Evolutionary conservation across 1,284 basidiomycete genomes (phyloP).

Genomic region (Tranzscheliella williamsii): DNA sequence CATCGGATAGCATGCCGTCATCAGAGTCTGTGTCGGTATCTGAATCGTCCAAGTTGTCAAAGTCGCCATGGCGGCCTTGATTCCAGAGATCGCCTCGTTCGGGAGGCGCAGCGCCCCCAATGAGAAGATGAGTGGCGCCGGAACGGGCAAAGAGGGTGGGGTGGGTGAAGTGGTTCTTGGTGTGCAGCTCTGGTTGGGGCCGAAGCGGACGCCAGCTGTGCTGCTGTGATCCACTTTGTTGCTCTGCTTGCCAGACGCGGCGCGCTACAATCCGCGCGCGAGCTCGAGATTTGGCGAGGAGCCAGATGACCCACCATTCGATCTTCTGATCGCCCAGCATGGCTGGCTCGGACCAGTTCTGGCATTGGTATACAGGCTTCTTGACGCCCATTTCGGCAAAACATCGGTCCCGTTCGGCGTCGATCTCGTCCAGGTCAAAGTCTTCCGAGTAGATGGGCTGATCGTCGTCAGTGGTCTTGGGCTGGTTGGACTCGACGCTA

Average conservation of each 20-base stretch:
- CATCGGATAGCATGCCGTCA: slow-evolving; percentile 23
- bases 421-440: slow-evolving; percentile 39
- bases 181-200: slow-evolving; percentile 24
- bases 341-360: slow-evolving; percentile 31
- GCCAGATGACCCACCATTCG: slow-evolving; percentile 38
- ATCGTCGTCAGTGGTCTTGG: slow-evolving; percentile 16
- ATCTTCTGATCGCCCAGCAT: slow-evolving; percentile 34
- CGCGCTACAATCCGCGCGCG: slow-evolving; percentile 31
- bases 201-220: slow-evolving; percentile 21
- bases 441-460: slow-evolving; percentile 37
- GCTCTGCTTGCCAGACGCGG: slow-evolving; percentile 24
- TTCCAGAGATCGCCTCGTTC: slow-evolving; percentile 16
- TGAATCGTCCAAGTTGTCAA: slow-evolving; percentile 20
- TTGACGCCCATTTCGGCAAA: slow-evolving; percentile 40
- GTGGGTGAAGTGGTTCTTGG: slow-evolving; percentile 44
- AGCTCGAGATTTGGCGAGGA: slow-evolving; percentile 27
- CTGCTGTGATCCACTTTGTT: slow-evolving; percentile 7
- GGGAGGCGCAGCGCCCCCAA: slow-evolving; percentile 30
- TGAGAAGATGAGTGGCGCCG: slow-evolving; percentile 29
- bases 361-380: slow-evolving; percentile 26
- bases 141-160: slow-evolving; percentile 45
- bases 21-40: slow-evolving; percentile 29
- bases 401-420: slow-evolving; percentile 30
- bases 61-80: slow-evolving; percentile 8
- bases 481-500: slow-evolving; percentile 8